Conservation (phyloP, 1,284 basidiomycete genomes). For the Apiotrichum porosum region DNA sequence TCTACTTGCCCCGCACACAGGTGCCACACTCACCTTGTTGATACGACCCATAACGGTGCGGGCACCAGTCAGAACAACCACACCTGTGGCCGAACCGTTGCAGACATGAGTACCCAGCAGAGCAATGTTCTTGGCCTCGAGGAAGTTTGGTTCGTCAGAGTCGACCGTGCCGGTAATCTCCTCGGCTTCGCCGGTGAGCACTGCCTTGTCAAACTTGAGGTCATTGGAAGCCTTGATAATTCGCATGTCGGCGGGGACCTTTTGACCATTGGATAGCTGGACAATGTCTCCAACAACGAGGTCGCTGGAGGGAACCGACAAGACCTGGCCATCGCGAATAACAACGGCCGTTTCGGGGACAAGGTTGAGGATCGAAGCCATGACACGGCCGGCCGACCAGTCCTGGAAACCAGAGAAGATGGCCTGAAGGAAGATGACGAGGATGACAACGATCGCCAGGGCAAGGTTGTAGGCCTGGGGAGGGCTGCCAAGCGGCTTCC, state of each 20-base stretch:
- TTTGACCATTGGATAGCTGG: constrained; percentile 45
- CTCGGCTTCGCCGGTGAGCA: constrained; percentile 61
- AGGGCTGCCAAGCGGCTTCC: constrained; percentile 50
- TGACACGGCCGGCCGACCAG: constrained; percentile 47
- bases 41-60: constrained; percentile 58
- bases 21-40: constrained; percentile 56
- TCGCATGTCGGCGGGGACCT: constrained; percentile 54
- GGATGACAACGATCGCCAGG: constrained; percentile 47
- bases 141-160: constrained; percentile 55
- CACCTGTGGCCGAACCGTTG: constrained; percentile 55
- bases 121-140: constrained; percentile 61
- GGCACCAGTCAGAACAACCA: constrained; percentile 59
- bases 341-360: constrained; percentile 49
- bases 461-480: constrained; percentile 52
- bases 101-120: constrained; percentile 61
- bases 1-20: too few species aligned
- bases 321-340: constrained; percentile 41
- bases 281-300: constrained; percentile 48
- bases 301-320: constrained; percentile 34
- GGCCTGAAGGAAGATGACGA: constrained; percentile 51
- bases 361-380: constrained; percentile 50
- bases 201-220: constrained; percentile 58
- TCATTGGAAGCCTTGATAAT: constrained; percentile 54
- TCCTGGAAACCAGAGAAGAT: constrained; percentile 41
- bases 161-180: constrained; percentile 56